A percentile compares a stretch with the other conserved stretches of the same genome.
Evolutionary conservation across 2,329 filamentous ascomycete genomes (phyloP).

Genomic region (Capronia coronata): DNA sequence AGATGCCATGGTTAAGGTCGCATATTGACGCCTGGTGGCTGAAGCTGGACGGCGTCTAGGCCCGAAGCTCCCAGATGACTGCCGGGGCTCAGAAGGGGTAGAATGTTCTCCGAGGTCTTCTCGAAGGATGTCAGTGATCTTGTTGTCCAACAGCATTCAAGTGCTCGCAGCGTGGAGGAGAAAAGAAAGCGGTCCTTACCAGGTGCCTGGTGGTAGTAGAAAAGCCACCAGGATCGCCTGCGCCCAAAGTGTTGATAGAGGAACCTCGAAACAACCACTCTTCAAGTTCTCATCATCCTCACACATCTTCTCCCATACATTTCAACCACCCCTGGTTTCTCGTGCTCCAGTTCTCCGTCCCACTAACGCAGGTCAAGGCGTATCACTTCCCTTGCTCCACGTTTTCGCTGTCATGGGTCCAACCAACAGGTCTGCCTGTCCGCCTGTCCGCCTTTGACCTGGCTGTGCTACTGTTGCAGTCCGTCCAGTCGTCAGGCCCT

Average conservation of each 20-base stretch:
- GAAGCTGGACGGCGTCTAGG: neutral
- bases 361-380: constrained; percentile 13
- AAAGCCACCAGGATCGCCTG: neutral
- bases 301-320: too few species aligned
- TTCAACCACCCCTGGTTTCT: too few species aligned
- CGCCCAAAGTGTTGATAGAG: neutral
- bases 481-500: neutral
- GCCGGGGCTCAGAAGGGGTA: neutral
- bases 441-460: constrained; percentile 6
- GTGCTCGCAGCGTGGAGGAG: neutral
- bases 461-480: constrained; percentile 16
- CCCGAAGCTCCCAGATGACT: neutral
- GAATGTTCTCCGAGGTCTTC: neutral
- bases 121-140: too few species aligned
- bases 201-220: too few species aligned
- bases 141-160: too few species aligned
- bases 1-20: neutral
- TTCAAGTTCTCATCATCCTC: too few species aligned
- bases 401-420: constrained; percentile 1
- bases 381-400: constrained; percentile 1
- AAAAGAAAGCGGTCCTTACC: neutral
- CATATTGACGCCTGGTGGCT: neutral
- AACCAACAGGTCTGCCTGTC: constrained; percentile 7
- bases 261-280: neutral
- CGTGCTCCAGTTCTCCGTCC: neutral